phyloP scores from a whole-genome alignment of 2,329 filamentous ascomycete genomes.

The Neurospora sp. region DNA sequence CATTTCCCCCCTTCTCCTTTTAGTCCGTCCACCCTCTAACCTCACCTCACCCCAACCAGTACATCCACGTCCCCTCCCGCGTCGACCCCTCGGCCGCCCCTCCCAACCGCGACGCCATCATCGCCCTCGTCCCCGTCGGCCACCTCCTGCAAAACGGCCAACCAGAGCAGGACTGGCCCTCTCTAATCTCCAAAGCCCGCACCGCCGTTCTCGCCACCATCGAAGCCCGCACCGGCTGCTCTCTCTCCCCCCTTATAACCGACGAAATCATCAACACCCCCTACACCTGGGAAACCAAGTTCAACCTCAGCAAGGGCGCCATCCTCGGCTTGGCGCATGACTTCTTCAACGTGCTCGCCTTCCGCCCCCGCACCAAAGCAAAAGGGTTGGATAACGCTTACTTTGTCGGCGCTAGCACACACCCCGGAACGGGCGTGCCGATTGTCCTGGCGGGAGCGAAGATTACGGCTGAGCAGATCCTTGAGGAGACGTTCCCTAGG shows the following conservation, averaged over 20 bases:
- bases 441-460: slow-evolving; percentile 62
- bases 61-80: slow-evolving; percentile 65
- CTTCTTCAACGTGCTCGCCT: slow-evolving; percentile 64
- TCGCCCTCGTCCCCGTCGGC: slow-evolving; percentile 64
- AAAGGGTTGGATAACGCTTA: slow-evolving; percentile 43
- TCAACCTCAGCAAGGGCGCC: slow-evolving; percentile 67
- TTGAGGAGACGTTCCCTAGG: slow-evolving; percentile 7
- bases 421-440: slow-evolving; percentile 68
- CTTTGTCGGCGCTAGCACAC: slow-evolving; percentile 66
- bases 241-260: slow-evolving; percentile 37
- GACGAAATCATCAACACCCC: slow-evolving; percentile 61
- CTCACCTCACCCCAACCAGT: slow-evolving; percentile 22
- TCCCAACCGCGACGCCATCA: slow-evolving; percentile 51
- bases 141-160: slow-evolving; percentile 41
- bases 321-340: slow-evolving; percentile 63
- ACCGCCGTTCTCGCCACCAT: slow-evolving; percentile 52
- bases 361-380: slow-evolving; percentile 51
- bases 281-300: slow-evolving; percentile 51
- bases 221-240: slow-evolving; percentile 44
- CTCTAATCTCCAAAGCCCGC: slow-evolving; percentile 50
- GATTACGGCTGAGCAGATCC: slow-evolving; percentile 36
- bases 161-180: slow-evolving; percentile 47
- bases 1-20: background rate
- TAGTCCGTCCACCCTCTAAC: background rate
- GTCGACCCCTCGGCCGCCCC: slow-evolving; percentile 61